Base-by-base conservation (phyloP, 768 basidiomycete genomes). In the Phlegmacium glaucopus region DNA sequence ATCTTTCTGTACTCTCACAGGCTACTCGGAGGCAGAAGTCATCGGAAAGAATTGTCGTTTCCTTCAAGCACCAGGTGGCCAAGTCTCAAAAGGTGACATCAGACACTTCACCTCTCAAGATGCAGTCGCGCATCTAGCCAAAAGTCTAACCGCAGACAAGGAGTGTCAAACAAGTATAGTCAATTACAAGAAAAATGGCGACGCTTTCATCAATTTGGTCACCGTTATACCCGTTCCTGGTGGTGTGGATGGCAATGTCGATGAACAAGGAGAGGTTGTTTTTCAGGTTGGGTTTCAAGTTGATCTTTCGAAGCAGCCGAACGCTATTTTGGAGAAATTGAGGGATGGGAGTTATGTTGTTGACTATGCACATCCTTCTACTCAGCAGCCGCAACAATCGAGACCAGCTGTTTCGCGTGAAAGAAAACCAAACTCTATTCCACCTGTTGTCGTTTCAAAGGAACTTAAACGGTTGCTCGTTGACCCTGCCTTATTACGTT, bases 211-310 rank as follows among this genome's bases (percentile, higher is more conserved):
- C 67, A 99, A 98, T 61, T 82, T 95, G 47, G 83, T 98, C 53
- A 89, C 89, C 17, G 79, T 97, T 58, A 88, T 98, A 30, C 95
- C 96, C 13, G 78, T 97, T 49, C 62, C 74, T 0, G 90, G 86
- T 7, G 89, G 80, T 15, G 30, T 71, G 57, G 48, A 54, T 47
- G 66, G 75, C 62, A 59, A 54, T 26, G 35, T 67, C 53, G 75
- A 80, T 36, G 85, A 83, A 53, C 75, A 75, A 30, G 80, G 82
- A 45, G 86, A 94, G 38, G 76, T 90, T 34, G 83, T 81, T 8
- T 95, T 87, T 62, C 87, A 90, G 58, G 85, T 99, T 42, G 96
- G 96, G 1, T 98, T 99, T 74, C 94, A 99, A 67, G 88, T 96
- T 46, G 92, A 97, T 66, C 72, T 99, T 41, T 83, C 83, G 13